Percentiles rank a stretch among this genome's conserved stretches.
phyloP scores from a whole-genome alignment of 352 stramenopile species.

The Phytophthora podocarpi region DNA sequence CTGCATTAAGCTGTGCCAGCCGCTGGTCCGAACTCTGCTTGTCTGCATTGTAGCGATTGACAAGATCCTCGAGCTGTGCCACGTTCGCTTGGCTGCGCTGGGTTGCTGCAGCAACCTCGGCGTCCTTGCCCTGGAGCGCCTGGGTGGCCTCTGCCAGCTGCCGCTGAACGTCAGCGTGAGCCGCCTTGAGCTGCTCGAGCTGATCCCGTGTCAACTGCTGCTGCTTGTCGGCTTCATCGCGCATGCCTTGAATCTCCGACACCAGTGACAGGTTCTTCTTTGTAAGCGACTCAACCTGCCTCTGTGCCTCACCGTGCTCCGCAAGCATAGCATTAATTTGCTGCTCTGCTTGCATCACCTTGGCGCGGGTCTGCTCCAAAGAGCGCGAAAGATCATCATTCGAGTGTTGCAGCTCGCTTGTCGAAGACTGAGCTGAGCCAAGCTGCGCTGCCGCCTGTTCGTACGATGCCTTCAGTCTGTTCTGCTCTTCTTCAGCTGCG shows the following conservation, averaged over 20 bases:
- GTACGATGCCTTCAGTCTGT: slow-evolving; percentile 33
- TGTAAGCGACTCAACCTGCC: slow-evolving; percentile 62
- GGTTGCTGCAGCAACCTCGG: slow-evolving; percentile 32
- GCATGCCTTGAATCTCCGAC: slow-evolving; percentile 50
- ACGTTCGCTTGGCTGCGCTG: slow-evolving; percentile 45
- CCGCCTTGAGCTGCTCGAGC: slow-evolving; percentile 43
- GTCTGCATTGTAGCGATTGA: slow-evolving; percentile 34
- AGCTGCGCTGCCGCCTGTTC: slow-evolving; percentile 35
- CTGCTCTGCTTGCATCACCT: slow-evolving; percentile 50
- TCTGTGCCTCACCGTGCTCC: slow-evolving; percentile 44
- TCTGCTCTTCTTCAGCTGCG: slow-evolving; percentile 36
- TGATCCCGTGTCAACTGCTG: slow-evolving; percentile 35
- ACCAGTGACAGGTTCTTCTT: slow-evolving; percentile 68
- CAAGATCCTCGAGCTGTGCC: slow-evolving; percentile 27
- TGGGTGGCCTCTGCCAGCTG: slow-evolving; percentile 39
- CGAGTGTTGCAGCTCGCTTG: slow-evolving; percentile 48
- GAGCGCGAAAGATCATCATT: slow-evolving; percentile 55
- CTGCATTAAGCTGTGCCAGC: slow-evolving; percentile 32
- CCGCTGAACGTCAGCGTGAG: slow-evolving; percentile 40
- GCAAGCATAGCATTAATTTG: slow-evolving; percentile 42
- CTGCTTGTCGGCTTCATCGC: slow-evolving; percentile 57
- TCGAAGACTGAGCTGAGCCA: slow-evolving; percentile 31
- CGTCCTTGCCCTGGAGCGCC: slow-evolving; percentile 42
- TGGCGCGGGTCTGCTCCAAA: slow-evolving; percentile 47
- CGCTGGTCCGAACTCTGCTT: slow-evolving; percentile 30